These are phyloP conservation scores for Arthrobotrys sphaeroides DNA, from an alignment of 2,329 filamentous ascomycete species.

Conservation along the genomic window DNA sequence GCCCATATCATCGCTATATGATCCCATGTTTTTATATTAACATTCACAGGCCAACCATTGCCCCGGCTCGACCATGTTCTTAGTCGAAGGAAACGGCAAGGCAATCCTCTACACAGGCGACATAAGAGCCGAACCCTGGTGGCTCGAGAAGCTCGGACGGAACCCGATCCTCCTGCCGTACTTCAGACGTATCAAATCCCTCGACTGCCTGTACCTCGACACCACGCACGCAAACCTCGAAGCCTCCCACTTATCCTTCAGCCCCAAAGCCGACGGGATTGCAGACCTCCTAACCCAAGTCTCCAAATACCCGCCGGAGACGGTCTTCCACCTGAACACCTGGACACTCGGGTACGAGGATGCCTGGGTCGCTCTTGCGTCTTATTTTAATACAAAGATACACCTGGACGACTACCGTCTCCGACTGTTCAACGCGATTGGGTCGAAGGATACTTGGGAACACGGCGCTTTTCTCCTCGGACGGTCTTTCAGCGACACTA, in stretches of 20 bases:
- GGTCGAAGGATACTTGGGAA: conserved; percentile 62
- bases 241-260: conserved; percentile 62
- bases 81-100: conserved; percentile 77
- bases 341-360: conserved; percentile 97
- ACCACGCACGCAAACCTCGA: conserved; percentile 71
- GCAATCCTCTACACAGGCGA: conserved; percentile 90
- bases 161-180: conserved; percentile 81
- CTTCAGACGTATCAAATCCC: conserved; percentile 69
- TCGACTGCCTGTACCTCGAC: conserved; percentile 89
- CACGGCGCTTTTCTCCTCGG: conserved; percentile 69
- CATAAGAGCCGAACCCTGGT: conserved; percentile 83
- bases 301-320: conserved; percentile 73
- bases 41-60: conserved; percentile 79
- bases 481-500: conserved; percentile 75
- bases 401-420: conserved; percentile 86
- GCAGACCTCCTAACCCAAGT: conserved; percentile 77
- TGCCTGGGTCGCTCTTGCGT: conserved; percentile 83
- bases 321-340: conserved; percentile 82
- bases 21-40: neutral
- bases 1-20: neutral
- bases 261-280: conserved; percentile 76
- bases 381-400: conserved; percentile 74
- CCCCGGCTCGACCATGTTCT: conserved; percentile 87
- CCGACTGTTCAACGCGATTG: conserved; percentile 74
- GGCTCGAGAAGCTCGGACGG: conserved; percentile 76